Evolutionary conservation across 2,329 filamentous ascomycete species (phyloP), one percentile per base, ranked within the genome.

Genomic region (Sporothrix mexicana): DNA sequence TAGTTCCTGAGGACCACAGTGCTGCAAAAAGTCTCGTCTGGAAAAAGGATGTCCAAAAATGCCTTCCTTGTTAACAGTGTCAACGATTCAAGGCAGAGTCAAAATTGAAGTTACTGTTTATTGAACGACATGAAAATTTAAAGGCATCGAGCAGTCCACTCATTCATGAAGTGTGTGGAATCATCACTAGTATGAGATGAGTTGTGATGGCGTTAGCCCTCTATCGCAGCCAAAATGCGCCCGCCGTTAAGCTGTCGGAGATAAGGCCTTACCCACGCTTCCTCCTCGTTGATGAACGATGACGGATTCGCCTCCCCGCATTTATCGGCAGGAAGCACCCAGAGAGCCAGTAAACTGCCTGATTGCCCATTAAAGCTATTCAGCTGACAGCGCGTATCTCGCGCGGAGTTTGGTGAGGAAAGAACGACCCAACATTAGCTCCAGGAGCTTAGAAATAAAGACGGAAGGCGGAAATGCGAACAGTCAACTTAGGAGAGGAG

Each of bases 231-330:
- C n/a, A 41, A 68, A n/a, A 4, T 12, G 45, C 23, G 8, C 12
- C 45, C 57, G 69, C 69, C 30, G 17, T 64, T 71, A 64, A 71
- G 69, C 69, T 51, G 55, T 64, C 69, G 69, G 69, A 71, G 69
- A 71, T 71, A 71, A 71, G 43, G 30, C 43, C 15, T 2, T 17
- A 57, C 15, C 55, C n/a, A 41, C 43, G 6, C 69, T 55, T 55
- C 25, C 66, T 30, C 49, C 47, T 15, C 17, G 15, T 68, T 36
- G 47, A 67, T 47, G 41, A 66, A 41, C 7, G 66, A 68, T 55
- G 66, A 68, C 66, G 47, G 47, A 23, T 20, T 45, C 36, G 10
- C 30, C 55, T 49, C 69, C 69, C 69, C 69, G 43, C 69, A 70
- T 49, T 59, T 70, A 25, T 51, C 67, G 47, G 66, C 66, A 69